A percentile compares a stretch with the other conserved stretches of the same genome.
These are phyloP conservation scores for Nephelium lappaceum DNA, from an alignment of 345 rosid genomes.

Conservation along the genomic window DNA sequence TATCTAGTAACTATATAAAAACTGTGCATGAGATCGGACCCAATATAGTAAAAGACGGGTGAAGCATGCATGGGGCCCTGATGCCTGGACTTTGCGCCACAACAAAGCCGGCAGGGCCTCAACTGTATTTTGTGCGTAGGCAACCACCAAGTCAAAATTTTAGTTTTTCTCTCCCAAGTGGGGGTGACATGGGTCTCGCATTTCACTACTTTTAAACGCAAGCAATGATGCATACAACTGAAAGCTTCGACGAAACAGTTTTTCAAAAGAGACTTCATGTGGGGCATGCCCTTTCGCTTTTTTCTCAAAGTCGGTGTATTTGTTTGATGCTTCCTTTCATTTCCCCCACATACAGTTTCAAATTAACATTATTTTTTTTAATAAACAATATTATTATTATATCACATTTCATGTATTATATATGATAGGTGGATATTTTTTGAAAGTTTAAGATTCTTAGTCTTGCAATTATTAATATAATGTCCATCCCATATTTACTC, in stretches of 20 bases:
- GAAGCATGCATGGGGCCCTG: conserved; percentile 23
- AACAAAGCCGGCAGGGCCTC: conserved; percentile 29
- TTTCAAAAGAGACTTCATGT: conserved; percentile 27
- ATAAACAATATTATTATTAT: no score
- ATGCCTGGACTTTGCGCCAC: conserved; percentile 42
- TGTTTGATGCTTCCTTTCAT: conserved; percentile 9
- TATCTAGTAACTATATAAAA: no score
- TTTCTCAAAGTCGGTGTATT: conserved; percentile 40
- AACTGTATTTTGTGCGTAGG: conserved; percentile 22
- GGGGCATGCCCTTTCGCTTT: conserved; percentile 38
- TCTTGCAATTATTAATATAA: not conserved
- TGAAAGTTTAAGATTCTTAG: no score
- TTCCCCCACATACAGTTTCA: not conserved
- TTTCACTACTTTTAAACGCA: conserved; percentile 42
- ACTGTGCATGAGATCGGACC: not conserved
- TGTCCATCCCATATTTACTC: no score
- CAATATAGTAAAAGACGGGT: not conserved
- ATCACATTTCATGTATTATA: no score
- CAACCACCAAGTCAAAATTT: conserved; percentile 30
- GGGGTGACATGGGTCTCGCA: conserved; percentile 32
- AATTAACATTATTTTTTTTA: no score
- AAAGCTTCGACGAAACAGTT: conserved; percentile 21
- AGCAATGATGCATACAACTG: conserved; percentile 35
- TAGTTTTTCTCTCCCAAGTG: conserved; percentile 18
- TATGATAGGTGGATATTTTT: no score